Evolutionary conservation across 768 basidiomycete genomes (phyloP).

Genomic region (Pisolithus sp.): DNA sequence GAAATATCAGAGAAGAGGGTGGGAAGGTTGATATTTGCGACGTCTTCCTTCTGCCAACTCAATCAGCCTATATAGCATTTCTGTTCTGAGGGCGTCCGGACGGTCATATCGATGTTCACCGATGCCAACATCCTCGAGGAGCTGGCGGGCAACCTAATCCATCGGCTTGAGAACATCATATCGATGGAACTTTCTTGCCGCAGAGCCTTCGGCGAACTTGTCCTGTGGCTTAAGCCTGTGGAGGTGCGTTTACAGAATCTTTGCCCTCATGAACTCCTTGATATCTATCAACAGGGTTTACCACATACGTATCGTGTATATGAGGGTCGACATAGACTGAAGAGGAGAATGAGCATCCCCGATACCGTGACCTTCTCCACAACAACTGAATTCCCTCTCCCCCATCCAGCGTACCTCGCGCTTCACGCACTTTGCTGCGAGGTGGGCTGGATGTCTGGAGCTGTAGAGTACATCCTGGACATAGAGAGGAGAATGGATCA

Average conservation of each 20-base stretch:
- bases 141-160: slow-evolving; percentile 21
- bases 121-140: slow-evolving; percentile 10
- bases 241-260: not conserved
- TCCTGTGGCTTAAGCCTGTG: not conserved
- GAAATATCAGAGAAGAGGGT: not conserved
- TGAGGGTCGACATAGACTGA: not conserved
- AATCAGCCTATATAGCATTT: not conserved
- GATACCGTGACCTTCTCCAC: not conserved
- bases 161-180: slow-evolving; percentile 15
- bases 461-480: slow-evolving; percentile 4
- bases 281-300: not conserved
- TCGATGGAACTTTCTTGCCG: slow-evolving; percentile 1
- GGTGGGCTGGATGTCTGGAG: slow-evolving; percentile 1
- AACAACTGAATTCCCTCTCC: not conserved
- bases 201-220: not conserved
- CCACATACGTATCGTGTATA: not conserved
- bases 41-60: not conserved
- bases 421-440: slow-evolving; percentile 9
- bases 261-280: not conserved
- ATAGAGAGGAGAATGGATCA: slow-evolving; percentile 1
- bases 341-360: not conserved
- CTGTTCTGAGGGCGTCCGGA: slow-evolving; percentile 8
- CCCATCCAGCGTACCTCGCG: not conserved
- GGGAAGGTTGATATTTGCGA: not conserved
- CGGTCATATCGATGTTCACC: slow-evolving; percentile 15